phyloP scores from a whole-genome alignment of 192 early-diverging fungal genomes.

The Pilaira anomala region DNA sequence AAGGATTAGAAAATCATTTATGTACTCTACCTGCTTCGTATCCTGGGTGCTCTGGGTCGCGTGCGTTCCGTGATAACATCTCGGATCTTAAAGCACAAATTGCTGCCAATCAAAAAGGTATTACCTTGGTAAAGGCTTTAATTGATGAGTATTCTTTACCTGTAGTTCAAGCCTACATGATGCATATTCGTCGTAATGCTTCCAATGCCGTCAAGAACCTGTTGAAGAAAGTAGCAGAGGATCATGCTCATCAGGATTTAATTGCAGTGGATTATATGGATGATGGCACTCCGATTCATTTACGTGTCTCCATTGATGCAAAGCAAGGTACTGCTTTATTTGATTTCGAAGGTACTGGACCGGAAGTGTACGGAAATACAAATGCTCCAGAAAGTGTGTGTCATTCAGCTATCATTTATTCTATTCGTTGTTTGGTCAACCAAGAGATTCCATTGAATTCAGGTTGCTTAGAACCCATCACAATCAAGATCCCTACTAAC shows the following conservation, averaged over 20 bases:
- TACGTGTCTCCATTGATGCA: conserved; percentile 71
- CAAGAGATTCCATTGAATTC: conserved; percentile 94
- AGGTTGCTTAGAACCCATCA: conserved; percentile 86
- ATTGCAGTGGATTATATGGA: conserved; percentile 82
- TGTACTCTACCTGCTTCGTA: conserved; percentile 79
- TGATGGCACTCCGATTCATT: conserved; percentile 80
- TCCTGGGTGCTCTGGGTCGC: conserved; percentile 83
- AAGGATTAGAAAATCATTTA: conserved; percentile 73
- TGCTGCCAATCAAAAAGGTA: conserved; percentile 95
- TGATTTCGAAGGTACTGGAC: conserved; percentile 91
- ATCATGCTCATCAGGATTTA: conserved; percentile 40
- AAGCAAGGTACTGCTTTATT: conserved; percentile 77
- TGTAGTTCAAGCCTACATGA: conserved; percentile 95
- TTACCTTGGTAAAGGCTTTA: conserved; percentile 73
- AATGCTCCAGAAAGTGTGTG: conserved; percentile 67
- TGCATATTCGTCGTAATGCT: conserved; percentile 86
- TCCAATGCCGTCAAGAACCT: conserved; percentile 79
- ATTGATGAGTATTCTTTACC: conserved; percentile 82
- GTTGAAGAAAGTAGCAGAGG: conserved; percentile 56
- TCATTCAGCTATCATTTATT: conserved; percentile 96
- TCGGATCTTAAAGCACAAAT: conserved; percentile 96
- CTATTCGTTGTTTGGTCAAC: conserved; percentile 85
- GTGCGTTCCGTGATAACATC: conserved; percentile 87
- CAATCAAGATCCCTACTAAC: conserved; percentile 74
- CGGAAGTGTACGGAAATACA: conserved; percentile 85